phyloP scores from a whole-genome alignment of 2,329 filamentous ascomycete species.

The Xylaria sp. region DNA sequence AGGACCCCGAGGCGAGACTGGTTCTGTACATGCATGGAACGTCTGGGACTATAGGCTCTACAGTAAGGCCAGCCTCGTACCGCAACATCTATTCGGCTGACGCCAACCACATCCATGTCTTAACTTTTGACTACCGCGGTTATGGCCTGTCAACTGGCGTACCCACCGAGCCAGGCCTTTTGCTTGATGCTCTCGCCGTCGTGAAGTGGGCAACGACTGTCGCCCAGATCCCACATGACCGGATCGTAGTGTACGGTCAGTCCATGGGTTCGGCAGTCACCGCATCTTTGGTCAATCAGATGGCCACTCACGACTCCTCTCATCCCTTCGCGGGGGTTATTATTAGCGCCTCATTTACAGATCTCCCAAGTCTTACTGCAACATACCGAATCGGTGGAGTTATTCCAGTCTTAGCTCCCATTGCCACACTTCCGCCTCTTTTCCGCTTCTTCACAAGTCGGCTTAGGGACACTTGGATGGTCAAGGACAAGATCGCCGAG shows the following conservation, averaged over 20 bases:
- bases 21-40: slow-evolving; percentile 62
- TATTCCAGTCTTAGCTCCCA: slow-evolving; percentile 58
- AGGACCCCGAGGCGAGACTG: slow-evolving; percentile 51
- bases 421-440: slow-evolving; percentile 53
- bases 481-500: slow-evolving; percentile 53
- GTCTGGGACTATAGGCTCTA: slow-evolving; percentile 60
- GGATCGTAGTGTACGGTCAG: slow-evolving; percentile 65
- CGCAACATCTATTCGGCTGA: slow-evolving; percentile 59
- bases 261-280: slow-evolving; percentile 60
- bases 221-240: slow-evolving; percentile 56
- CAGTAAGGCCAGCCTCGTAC: slow-evolving; percentile 61
- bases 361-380: slow-evolving; percentile 57
- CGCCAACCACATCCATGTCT: slow-evolving; percentile 57
- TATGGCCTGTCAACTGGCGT: slow-evolving; percentile 59
- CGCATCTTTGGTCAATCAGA: slow-evolving; percentile 40
- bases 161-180: slow-evolving; percentile 61
- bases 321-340: slow-evolving; percentile 60
- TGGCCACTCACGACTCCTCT: slow-evolving; percentile 31
- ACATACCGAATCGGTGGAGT: slow-evolving; percentile 63
- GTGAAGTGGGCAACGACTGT: slow-evolving; percentile 59
- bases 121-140: slow-evolving; percentile 67
- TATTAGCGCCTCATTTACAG: slow-evolving; percentile 61
- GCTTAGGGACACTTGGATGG: slow-evolving; percentile 57
- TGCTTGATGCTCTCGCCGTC: slow-evolving; percentile 58
- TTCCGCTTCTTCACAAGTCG: slow-evolving; percentile 53